Conservation (phyloP, 2,329 filamentous ascomycete species). For the Kalmusia sp. region DNA sequence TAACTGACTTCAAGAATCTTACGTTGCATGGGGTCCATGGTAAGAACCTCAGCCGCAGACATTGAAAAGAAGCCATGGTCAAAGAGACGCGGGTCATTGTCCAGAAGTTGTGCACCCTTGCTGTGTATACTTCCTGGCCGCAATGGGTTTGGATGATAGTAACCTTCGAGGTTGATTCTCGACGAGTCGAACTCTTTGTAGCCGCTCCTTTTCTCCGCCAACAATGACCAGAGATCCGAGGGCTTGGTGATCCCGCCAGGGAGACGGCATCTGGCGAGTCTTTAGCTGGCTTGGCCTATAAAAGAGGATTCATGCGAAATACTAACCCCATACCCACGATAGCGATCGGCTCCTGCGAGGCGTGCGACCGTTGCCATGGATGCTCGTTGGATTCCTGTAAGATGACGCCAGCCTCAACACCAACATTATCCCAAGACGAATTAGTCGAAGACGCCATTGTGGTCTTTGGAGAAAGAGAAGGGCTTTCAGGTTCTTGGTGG, state of each 20-base stretch:
- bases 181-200: not conserved
- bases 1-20: slow-evolving; percentile 38
- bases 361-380: no score
- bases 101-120: not conserved
- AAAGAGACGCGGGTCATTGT: not conserved
- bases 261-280: not conserved
- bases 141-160: not conserved
- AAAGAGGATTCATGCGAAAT: no score
- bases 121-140: not conserved
- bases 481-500: no score
- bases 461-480: no score
- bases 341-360: no score
- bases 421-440: no score
- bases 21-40: not conserved
- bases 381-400: no score
- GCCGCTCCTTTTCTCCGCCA: not conserved
- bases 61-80: not conserved
- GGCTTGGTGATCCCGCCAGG: not conserved
- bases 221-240: not conserved
- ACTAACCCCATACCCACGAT: not conserved
- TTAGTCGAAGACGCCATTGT: no score
- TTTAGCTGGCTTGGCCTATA: no score
- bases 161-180: not conserved
- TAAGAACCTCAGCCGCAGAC: not conserved
- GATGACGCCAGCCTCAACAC: no score